Evolutionary conservation across 345 rosid genomes (phyloP).

Genomic region (Pistacia vera): DNA sequence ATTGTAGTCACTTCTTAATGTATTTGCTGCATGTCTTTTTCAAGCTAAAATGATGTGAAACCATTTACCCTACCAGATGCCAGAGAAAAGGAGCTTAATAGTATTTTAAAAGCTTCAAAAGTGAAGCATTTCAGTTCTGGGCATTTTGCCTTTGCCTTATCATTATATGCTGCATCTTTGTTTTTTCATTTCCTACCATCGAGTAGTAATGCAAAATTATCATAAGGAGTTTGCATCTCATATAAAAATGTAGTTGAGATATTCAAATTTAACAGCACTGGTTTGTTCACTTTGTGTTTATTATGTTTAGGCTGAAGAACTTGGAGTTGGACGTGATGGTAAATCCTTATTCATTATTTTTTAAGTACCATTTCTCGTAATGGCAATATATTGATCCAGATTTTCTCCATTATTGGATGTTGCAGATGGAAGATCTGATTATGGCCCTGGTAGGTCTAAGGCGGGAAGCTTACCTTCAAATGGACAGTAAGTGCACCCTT

Average conservation of each 20-base stretch:
- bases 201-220: conserved; percentile 13
- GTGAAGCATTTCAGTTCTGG: not conserved
- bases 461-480: conserved; percentile 33
- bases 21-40: not conserved
- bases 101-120: not conserved
- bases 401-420: conserved; percentile 4
- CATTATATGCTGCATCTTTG: conserved; percentile 18
- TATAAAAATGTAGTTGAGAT: conserved; percentile 21
- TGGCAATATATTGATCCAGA: not conserved
- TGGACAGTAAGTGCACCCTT: conserved; percentile 39
- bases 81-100: not conserved
- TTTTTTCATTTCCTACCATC: conserved; percentile 15
- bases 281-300: conserved; percentile 31
- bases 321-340: conserved; percentile 43
- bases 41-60: not conserved
- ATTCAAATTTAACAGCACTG: conserved; percentile 24
- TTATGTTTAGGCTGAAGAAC: conserved; percentile 47
- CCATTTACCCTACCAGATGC: not conserved
- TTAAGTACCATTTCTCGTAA: not conserved
- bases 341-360: conserved; percentile 14
- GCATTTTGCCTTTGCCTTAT: conserved; percentile 7
- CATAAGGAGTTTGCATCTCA: conserved; percentile 17
- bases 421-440: conserved; percentile 47
- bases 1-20: not conserved
- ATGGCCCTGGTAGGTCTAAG: conserved; percentile 32